Evolutionary conservation across 2,329 filamentous ascomycete species (phyloP), one percentile per base, ranked within the genome.

Genomic region (Cadophora sp.): DNA sequence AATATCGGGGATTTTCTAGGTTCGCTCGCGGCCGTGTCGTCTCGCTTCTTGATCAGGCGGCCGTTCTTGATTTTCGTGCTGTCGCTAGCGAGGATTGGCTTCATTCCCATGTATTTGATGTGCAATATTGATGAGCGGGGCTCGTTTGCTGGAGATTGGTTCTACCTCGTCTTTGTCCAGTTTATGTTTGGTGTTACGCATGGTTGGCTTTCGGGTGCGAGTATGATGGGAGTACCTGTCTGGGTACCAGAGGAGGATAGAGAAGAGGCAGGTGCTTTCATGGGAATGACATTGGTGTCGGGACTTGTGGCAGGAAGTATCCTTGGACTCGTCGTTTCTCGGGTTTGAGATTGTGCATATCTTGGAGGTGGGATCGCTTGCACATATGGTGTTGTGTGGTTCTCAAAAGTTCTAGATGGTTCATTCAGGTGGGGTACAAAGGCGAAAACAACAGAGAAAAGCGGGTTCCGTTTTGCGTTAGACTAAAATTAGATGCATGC

Each of bases 21-120:
- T 2, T 51, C 48, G 48, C 48, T 51, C 2, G 22, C 14, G 30
- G 48, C 48, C 13, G 48, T 51, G 22, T 51, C 48, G 9, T 51
- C 48, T 51, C 22, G 48, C 22, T 51, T 51, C 48, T 51, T 51
- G 48, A 27, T 51, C 22, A 51, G 22, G 18, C 22, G 48, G 0
- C 48, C 48, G 1, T 51, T 51, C 16, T 13, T 51, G 9, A 51
- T 51, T 51, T 51, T 51, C 14, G 22, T 51, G 1, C 22, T 51
- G 1, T 51, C 48, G 3, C 48, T 51, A 11, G 48, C 48, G 16
- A 22, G 48, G 48, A 51, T 51, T 24, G 48, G 11, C 11, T 51
- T 51, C 22, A 51, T 51, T n/a, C 48, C 48, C 20, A 51, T 51
- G 48, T 51, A 51, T 22, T 51, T 51, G 48, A 27, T 51, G 48